phyloP scores from a whole-genome alignment of 345 rosid species.

The Linum tenue region DNA sequence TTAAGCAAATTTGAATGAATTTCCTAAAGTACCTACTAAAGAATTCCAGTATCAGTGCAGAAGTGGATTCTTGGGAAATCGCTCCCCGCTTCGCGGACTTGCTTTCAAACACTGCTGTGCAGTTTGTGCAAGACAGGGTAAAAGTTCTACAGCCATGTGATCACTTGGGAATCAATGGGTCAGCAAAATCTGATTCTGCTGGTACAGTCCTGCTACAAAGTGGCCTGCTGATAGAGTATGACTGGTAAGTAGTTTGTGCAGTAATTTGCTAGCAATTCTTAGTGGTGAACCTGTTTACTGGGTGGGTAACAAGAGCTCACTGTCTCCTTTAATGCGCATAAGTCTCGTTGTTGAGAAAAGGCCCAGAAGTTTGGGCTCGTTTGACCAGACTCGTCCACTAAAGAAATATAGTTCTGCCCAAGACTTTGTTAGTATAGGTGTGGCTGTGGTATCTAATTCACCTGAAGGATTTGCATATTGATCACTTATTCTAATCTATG shows the following conservation, averaged over 20 bases:
- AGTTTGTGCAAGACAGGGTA: constrained; percentile 73
- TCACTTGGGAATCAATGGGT: constrained; percentile 44
- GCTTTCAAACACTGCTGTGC: constrained; percentile 59
- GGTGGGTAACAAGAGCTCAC: neutral
- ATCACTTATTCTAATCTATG: neutral
- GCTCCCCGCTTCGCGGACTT: constrained; percentile 89
- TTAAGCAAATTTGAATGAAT: neutral
- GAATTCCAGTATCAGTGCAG: constrained; percentile 33
- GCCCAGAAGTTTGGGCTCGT: neutral
- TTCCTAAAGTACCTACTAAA: constrained; percentile 5
- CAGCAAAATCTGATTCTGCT: constrained; percentile 36
- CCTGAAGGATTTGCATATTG: neutral
- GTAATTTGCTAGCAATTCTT: too few species aligned
- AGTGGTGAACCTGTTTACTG: neutral
- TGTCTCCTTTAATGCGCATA: neutral
- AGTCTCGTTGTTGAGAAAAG: neutral
- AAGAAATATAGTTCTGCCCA: too few species aligned
- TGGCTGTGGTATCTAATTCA: too few species aligned
- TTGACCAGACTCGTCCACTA: too few species aligned
- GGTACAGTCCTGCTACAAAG: constrained; percentile 88
- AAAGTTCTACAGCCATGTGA: constrained; percentile 58
- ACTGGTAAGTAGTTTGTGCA: constrained; percentile 48
- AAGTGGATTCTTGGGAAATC: constrained; percentile 95
- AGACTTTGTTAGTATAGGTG: too few species aligned
- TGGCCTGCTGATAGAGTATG: constrained; percentile 70